Conservation (phyloP, 2,329 filamentous ascomycete species). For the Shiraia bambusicola region DNA sequence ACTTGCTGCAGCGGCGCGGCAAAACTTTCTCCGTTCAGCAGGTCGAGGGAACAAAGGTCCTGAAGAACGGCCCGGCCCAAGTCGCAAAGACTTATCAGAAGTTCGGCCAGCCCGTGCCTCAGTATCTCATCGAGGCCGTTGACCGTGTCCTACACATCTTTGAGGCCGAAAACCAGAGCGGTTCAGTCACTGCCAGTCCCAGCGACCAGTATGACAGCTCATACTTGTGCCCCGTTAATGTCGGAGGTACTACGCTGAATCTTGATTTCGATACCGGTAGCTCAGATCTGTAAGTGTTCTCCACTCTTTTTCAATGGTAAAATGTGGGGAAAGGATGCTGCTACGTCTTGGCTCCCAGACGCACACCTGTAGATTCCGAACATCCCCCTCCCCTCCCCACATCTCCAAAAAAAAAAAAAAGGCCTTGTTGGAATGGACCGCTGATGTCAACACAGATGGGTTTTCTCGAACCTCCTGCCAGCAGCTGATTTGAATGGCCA, state of each 20-base stretch:
- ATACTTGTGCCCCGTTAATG: conserved; percentile 54
- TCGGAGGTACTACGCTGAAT: conserved; percentile 64
- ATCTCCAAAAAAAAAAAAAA: no score
- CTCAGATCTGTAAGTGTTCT: conserved; percentile 62
- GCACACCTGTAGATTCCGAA: no score
- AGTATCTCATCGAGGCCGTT: conserved; percentile 33
- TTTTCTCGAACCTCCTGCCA: conserved; percentile 62
- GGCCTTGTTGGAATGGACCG: background rate
- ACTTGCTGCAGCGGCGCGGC: conserved; percentile 24
- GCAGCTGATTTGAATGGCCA: conserved; percentile 56
- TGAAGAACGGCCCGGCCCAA: conserved; percentile 43
- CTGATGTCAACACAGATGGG: conserved; percentile 56
- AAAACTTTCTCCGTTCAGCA: conserved; percentile 35
- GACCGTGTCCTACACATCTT: conserved; percentile 29
- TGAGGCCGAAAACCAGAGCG: conserved; percentile 24
- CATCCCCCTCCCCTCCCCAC: no score
- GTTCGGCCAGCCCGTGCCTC: conserved; percentile 35
- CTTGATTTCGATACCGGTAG: conserved; percentile 73
- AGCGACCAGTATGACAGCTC: conserved; percentile 41
- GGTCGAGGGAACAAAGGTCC: conserved; percentile 28
- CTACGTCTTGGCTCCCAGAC: background rate
- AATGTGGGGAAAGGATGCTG: background rate
- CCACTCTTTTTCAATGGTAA: background rate
- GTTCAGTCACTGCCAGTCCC: conserved; percentile 45
- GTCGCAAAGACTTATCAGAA: conserved; percentile 47